Evolutionary conservation across 345 rosid species (phyloP).

Genomic region (Excoecaria agallocha): DNA sequence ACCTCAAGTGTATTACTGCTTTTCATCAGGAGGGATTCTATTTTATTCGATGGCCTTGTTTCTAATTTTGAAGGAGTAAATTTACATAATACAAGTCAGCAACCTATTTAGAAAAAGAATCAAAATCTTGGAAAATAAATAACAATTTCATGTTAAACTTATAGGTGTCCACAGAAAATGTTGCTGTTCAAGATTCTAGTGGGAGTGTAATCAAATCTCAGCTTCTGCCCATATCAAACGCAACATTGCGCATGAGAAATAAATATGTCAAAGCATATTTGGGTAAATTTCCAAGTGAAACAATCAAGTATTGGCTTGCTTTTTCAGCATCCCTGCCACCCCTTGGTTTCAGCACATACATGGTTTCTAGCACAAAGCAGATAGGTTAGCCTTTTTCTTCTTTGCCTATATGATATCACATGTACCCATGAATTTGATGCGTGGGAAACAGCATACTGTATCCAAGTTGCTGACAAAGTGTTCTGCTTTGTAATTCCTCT

Average conservation of each 20-base stretch:
- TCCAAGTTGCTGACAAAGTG: slow-evolving; percentile 16
- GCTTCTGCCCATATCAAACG: slow-evolving; percentile 66
- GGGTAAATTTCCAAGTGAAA: slow-evolving; percentile 52
- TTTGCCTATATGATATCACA: background rate
- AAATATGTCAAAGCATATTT: slow-evolving; percentile 67
- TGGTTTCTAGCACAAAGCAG: slow-evolving; percentile 53
- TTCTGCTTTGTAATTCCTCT: slow-evolving; percentile 12
- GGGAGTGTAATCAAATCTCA: slow-evolving; percentile 77
- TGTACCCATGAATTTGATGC: slow-evolving; percentile 13
- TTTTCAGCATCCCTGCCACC: slow-evolving; percentile 87
- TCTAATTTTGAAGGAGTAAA: background rate
- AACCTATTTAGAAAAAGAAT: background rate
- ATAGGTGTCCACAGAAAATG: slow-evolving; percentile 60
- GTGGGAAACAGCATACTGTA: background rate
- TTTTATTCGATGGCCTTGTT: background rate
- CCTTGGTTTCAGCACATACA: slow-evolving; percentile 83
- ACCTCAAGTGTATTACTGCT: background rate
- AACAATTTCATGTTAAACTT: background rate
- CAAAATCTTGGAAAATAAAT: slow-evolving; percentile 4
- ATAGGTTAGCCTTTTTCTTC: slow-evolving; percentile 48
- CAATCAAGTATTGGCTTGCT: slow-evolving; percentile 67
- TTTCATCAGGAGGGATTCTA: background rate
- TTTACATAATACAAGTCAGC: no score
- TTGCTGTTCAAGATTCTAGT: slow-evolving; percentile 61
- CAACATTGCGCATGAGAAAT: slow-evolving; percentile 45